These are phyloP conservation scores for Coemansia sp. DNA, from an alignment of 192 early-diverging fungal genomes.

Conservation along the genomic window DNA sequence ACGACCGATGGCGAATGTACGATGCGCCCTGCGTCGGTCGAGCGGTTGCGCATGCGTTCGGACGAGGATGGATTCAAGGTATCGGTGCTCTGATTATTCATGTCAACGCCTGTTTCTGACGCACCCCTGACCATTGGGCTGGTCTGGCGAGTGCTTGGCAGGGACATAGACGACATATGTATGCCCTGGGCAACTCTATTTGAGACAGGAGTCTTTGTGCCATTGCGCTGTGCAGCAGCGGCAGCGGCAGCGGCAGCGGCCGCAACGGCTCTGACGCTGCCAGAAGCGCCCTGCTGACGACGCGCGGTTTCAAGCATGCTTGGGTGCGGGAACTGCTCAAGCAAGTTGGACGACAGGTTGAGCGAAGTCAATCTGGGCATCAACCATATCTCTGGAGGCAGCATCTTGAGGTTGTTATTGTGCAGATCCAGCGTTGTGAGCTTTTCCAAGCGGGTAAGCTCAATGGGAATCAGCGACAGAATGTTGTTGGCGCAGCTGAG, in stretches of 20 bases:
- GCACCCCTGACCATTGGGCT: conserved; percentile 41
- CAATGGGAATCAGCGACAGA: conserved; percentile 67
- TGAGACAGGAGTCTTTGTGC: conserved; percentile 21
- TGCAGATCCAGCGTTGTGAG: conserved; percentile 71
- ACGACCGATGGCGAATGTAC: conserved; percentile 5
- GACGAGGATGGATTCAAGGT: not conserved
- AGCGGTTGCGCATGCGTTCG: conserved; percentile 41
- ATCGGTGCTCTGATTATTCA: conserved; percentile 2
- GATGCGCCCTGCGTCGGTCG: conserved; percentile 39
- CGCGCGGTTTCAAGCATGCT: conserved; percentile 56
- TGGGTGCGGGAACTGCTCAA: conserved; percentile 81
- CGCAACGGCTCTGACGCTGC: conserved; percentile 44
- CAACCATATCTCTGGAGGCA: conserved; percentile 78
- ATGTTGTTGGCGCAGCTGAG: conserved; percentile 73
- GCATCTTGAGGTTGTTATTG: conserved; percentile 71
- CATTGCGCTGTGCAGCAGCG: conserved; percentile 48
- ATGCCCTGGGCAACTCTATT: conserved; percentile 29
- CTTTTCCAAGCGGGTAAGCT: conserved; percentile 66
- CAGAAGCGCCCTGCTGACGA: conserved; percentile 51
- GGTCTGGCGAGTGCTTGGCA: conserved; percentile 30
- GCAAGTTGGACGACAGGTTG: conserved; percentile 81
- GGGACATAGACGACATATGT: conserved; percentile 30
- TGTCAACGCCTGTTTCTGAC: conserved; percentile 25
- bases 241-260: conserved; percentile 54
- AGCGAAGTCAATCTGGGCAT: conserved; percentile 67